These are phyloP conservation scores for Penicillium flavigenum DNA, from an alignment of 495 filamentous ascomycete genomes.

Conservation along the genomic window DNA sequence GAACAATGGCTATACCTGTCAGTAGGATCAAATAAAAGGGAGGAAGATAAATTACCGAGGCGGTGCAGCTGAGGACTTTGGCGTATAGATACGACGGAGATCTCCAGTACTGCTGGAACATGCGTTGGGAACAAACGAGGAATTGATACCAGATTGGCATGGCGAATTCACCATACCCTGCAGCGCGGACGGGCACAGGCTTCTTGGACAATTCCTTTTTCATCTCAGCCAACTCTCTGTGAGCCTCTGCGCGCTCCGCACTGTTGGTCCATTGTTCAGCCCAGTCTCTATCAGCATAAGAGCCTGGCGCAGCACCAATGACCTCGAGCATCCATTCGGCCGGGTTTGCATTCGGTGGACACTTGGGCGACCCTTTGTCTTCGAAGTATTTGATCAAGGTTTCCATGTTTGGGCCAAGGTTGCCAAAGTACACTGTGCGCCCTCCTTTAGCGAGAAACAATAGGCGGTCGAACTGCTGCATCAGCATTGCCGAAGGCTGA, in stretches of 20 bases:
- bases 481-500: slow-evolving; percentile 85
- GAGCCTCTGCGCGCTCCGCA: slow-evolving; percentile 62
- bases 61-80: slow-evolving; percentile 55
- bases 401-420: slow-evolving; percentile 71
- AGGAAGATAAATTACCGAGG: slow-evolving; percentile 28
- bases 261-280: slow-evolving; percentile 70
- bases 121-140: slow-evolving; percentile 50
- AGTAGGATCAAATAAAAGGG: background rate
- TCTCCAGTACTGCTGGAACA: slow-evolving; percentile 90
- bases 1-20: slow-evolving; percentile 60
- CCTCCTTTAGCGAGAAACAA: slow-evolving; percentile 79
- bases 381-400: slow-evolving; percentile 76
- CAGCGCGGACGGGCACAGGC: slow-evolving; percentile 39
- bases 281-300: slow-evolving; percentile 75
- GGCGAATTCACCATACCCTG: slow-evolving; percentile 49
- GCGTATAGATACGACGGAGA: slow-evolving; percentile 85
- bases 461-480: slow-evolving; percentile 86
- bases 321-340: slow-evolving; percentile 95
- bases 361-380: slow-evolving; percentile 65
- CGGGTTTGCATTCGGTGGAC: slow-evolving; percentile 71
- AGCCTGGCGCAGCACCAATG: slow-evolving; percentile 83
- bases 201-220: slow-evolving; percentile 49
- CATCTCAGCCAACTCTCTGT: slow-evolving; percentile 64
- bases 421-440: slow-evolving; percentile 80
- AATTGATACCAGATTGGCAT: slow-evolving; percentile 53